Conservation (phyloP, 345 rosid species). For the Salix koriyanagi region DNA sequence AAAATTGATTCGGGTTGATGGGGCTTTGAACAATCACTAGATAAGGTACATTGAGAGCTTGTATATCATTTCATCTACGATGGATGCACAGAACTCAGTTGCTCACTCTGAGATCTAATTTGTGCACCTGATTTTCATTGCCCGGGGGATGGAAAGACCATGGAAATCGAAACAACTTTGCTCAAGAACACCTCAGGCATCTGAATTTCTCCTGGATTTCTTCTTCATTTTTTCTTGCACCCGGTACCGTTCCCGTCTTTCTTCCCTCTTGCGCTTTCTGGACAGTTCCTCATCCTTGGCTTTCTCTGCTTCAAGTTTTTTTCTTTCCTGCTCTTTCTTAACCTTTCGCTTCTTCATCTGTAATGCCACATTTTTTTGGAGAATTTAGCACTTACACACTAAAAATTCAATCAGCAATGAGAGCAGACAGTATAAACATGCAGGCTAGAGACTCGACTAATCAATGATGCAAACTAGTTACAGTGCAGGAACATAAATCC, state of each 20-base stretch:
- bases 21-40: no score
- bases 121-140: background rate
- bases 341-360: constrained; percentile 66
- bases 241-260: constrained; percentile 67
- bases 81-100: no score
- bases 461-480: background rate
- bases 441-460: background rate
- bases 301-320: constrained; percentile 45
- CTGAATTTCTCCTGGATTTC: constrained; percentile 35
- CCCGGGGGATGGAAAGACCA: background rate
- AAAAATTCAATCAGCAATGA: background rate
- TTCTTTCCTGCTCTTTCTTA: constrained; percentile 57
- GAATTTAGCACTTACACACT: background rate
- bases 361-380: background rate
- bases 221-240: constrained; percentile 61
- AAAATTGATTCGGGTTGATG: no score
- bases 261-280: constrained; percentile 76
- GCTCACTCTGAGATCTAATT: no score
- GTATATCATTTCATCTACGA: no score
- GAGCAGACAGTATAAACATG: background rate
- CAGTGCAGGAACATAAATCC: background rate
- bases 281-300: constrained; percentile 61
- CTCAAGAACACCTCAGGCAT: constrained; percentile 16
- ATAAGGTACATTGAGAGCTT: no score
- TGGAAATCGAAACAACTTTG: background rate